Evolutionary conservation across 176 grass and related monocot species (phyloP), one percentile per base, ranked within the genome.

Genomic region (Carex parvula): DNA sequence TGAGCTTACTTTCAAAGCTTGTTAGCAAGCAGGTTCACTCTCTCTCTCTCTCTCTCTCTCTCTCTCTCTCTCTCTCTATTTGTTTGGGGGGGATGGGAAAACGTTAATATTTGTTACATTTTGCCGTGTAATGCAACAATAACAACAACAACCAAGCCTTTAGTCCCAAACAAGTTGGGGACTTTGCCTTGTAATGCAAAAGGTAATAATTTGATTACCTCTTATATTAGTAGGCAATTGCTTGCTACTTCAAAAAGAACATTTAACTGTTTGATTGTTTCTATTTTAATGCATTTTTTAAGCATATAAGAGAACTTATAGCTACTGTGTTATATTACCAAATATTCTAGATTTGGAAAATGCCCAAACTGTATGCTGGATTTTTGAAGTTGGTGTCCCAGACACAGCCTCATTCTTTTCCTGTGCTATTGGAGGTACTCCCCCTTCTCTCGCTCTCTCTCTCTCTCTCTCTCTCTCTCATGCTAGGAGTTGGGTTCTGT

Each of bases 331-430:
- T 15, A 17, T 80, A 86, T 75, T 8, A 55, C 61, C 56, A 8
- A 44, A 81, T 92, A 46, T 76, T 79, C 81, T 86, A 99, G 97
- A 94, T 99, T 89, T 99, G 97, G 97, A 96, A 86, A 90, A 92
- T 92, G 93, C 93, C 93, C 52, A 96, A 99, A 81, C 89, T 99
- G 21, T 99, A 94, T 91, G 87, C 86, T 85, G 97, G 97, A 24
- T 99, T 99, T 87, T 87, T 99, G 77, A 99, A 99, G 88, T 87
- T 91, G 87, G 90, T 88, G 71, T 92, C 84, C 62, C 97, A 99
- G 66, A 99, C 93, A 41, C 93, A 95, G 30, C 97, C 97, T 58
- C 93, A 66, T 70, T 99, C 97, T 53, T 96, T 99, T 88, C 89
- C 92, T 86, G 90, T 92, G 64, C 86, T 99, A 64, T 77, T 99